These are phyloP conservation scores for Hypholoma fasciculare DNA, from an alignment of 768 basidiomycete species.

Conservation along the genomic window DNA sequence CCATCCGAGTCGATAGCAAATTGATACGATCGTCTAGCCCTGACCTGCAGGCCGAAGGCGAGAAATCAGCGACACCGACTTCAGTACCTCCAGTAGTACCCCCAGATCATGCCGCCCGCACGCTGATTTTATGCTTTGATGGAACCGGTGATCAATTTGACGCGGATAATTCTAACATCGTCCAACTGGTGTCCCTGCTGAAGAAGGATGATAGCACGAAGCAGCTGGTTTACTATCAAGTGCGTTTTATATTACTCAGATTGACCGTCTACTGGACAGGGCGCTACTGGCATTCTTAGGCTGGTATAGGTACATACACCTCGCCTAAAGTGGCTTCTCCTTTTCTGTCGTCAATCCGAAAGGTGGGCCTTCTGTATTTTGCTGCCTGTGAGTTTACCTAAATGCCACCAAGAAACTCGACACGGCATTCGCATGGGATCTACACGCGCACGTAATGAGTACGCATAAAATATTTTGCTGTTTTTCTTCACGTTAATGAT, in stretches of 20 bases:
- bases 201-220: conserved; percentile 52
- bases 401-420: conserved; percentile 38
- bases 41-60: conserved; percentile 4
- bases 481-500: not conserved
- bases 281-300: conserved; percentile 22
- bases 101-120: conserved; percentile 36
- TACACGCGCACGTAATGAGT: conserved; percentile 52
- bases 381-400: not conserved
- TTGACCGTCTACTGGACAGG: not conserved
- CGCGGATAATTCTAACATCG: conserved; percentile 55
- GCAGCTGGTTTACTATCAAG: conserved; percentile 64
- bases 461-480: conserved; percentile 6
- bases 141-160: conserved; percentile 57
- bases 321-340: conserved; percentile 37
- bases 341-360: conserved; percentile 33
- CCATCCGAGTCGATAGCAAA: conserved; percentile 9
- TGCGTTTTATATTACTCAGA: conserved; percentile 5
- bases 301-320: conserved; percentile 55
- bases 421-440: conserved; percentile 48
- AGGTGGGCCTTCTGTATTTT: conserved; percentile 24
- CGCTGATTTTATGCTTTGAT: conserved; percentile 56
- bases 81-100: conserved; percentile 37
- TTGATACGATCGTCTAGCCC: conserved; percentile 5
- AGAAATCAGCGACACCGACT: conserved; percentile 21
- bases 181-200: conserved; percentile 47